These are phyloP conservation scores for Gamarada debralockiae DNA, from an alignment of 495 filamentous ascomycete genomes.

Conservation along the genomic window DNA sequence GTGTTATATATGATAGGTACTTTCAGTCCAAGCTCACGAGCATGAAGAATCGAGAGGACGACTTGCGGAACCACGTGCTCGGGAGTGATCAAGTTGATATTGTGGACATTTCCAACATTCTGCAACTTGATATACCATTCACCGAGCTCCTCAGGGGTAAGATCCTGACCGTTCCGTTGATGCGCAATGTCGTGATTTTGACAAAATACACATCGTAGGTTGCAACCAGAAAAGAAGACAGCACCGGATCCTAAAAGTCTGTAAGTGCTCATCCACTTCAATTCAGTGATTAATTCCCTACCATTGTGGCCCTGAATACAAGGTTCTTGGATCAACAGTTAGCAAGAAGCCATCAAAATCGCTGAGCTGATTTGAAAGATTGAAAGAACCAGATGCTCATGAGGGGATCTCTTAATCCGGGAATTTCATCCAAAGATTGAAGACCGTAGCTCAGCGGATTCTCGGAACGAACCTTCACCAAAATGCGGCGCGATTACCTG, in stretches of 20 bases:
- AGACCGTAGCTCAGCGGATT: too few species aligned
- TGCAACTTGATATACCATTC: constrained; percentile 78
- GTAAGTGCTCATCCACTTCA: neutral
- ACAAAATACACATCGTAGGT: constrained; percentile 75
- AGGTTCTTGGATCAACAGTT: constrained; percentile 42
- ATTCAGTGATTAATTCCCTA: neutral
- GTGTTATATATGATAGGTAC: constrained; percentile 79
- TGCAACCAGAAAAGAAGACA: constrained; percentile 74
- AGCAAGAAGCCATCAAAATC: neutral
- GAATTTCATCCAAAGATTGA: too few species aligned
- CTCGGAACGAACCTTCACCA: constrained; percentile 46
- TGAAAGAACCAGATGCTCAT: too few species aligned
- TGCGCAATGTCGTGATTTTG: constrained; percentile 82
- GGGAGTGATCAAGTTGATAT: constrained; percentile 75
- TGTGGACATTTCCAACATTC: constrained; percentile 66
- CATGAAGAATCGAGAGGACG: constrained; percentile 63
- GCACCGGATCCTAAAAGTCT: constrained; percentile 48
- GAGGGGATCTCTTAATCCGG: too few species aligned
- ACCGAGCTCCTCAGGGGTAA: constrained; percentile 72
- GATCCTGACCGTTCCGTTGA: constrained; percentile 64
- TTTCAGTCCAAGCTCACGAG: constrained; percentile 57
- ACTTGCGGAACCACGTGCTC: constrained; percentile 80
- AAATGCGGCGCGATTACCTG: constrained; percentile 66
- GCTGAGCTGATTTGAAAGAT: neutral
- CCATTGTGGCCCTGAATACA: constrained; percentile 72